These are phyloP conservation scores for Nitzschia putrida DNA, from an alignment of 108 stramenopile genomes.

Conservation along the genomic window DNA sequence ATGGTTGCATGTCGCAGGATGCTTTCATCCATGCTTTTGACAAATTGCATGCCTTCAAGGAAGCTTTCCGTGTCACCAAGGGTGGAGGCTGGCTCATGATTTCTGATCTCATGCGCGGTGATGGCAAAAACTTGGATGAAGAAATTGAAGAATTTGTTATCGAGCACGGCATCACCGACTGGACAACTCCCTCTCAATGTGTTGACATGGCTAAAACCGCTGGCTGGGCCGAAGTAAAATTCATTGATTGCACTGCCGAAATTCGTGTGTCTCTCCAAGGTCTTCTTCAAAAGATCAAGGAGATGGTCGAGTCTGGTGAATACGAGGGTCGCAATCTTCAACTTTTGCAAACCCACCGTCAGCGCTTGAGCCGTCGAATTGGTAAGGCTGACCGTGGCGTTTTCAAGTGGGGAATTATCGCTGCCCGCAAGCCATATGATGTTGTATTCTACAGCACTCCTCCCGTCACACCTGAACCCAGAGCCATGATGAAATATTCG, in stretches of 20 bases:
- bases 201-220: constrained; percentile 32
- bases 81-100: constrained; percentile 61
- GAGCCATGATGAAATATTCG: constrained; percentile 28
- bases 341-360: constrained; percentile 44
- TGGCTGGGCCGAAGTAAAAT: constrained; percentile 56
- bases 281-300: constrained; percentile 55
- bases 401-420: constrained; percentile 64
- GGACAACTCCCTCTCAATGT: constrained; percentile 51
- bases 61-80: constrained; percentile 61
- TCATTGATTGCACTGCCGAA: constrained; percentile 53
- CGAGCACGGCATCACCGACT: constrained; percentile 54
- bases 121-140: constrained; percentile 36
- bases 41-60: constrained; percentile 43
- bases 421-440: constrained; percentile 50
- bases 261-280: constrained; percentile 52
- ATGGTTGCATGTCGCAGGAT: constrained; percentile 58
- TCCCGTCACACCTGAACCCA: constrained; percentile 39
- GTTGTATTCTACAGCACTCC: constrained; percentile 43
- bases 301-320: constrained; percentile 40
- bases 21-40: constrained; percentile 57
- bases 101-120: constrained; percentile 62
- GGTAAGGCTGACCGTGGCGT: constrained; percentile 57
- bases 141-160: constrained; percentile 47
- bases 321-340: constrained; percentile 25
- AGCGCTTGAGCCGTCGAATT: constrained; percentile 47